phyloP scores from a whole-genome alignment of 108 stramenopile species.

The Nitzschia inconspicua region DNA sequence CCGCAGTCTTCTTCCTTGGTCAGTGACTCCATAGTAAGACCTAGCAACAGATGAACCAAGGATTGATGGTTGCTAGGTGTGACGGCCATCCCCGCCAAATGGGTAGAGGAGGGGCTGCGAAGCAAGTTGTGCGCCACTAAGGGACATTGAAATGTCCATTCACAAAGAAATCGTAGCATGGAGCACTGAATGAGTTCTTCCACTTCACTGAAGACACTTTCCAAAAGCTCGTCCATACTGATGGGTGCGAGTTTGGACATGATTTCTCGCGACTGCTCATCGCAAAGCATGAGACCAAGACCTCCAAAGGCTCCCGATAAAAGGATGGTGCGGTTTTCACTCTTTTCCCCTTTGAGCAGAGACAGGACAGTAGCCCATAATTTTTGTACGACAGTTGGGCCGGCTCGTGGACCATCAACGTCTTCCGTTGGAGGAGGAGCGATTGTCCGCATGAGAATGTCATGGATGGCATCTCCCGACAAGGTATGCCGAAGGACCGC shows the following conservation, averaged over 20 bases:
- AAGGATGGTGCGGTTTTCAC: slow-evolving; percentile 14
- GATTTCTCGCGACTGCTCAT: slow-evolving; percentile 64
- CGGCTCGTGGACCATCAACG: slow-evolving; percentile 3
- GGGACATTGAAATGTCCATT: slow-evolving; percentile 61
- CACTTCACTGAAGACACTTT: slow-evolving; percentile 11
- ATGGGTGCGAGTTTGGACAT: slow-evolving; percentile 40
- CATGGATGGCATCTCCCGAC: slow-evolving; percentile 38
- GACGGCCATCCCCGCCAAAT: slow-evolving; percentile 20
- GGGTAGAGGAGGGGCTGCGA: slow-evolving; percentile 19
- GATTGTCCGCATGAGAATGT: slow-evolving; percentile 64
- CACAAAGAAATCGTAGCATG: slow-evolving; percentile 48
- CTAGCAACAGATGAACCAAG: slow-evolving; percentile 57
- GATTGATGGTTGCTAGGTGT: slow-evolving; percentile 3
- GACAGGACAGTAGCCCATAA: slow-evolving; percentile 63
- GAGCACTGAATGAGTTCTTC: slow-evolving; percentile 9
- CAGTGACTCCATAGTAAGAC: slow-evolving; percentile 63
- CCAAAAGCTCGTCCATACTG: slow-evolving; percentile 25
- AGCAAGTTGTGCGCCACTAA: slow-evolving; percentile 52
- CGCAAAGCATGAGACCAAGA: slow-evolving; percentile 51
- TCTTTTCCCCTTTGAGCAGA: slow-evolving; percentile 27
- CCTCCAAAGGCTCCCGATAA: slow-evolving; percentile 58
- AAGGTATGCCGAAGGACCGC: slow-evolving; percentile 52
- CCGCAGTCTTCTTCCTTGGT: slow-evolving; percentile 32
- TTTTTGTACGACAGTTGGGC: slow-evolving; percentile 53
- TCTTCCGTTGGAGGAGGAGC: slow-evolving; percentile 58